Base-by-base conservation (phyloP, 345 rosid species). In the Salix viminalis region DNA sequence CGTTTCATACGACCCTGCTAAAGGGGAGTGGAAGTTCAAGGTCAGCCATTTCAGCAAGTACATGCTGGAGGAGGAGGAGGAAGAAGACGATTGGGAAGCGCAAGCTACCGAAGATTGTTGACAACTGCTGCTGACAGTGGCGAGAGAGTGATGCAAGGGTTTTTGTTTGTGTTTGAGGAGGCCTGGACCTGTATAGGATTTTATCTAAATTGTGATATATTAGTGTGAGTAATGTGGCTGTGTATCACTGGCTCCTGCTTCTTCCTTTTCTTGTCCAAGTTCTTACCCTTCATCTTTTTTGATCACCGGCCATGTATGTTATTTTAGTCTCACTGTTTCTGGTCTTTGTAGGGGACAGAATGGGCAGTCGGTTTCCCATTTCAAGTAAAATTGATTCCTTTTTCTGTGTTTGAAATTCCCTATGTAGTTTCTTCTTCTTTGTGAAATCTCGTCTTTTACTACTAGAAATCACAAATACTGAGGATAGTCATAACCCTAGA, bases 11-110 rank as follows among this genome's bases (percentile, higher is more conserved):
- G 97, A 96, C 78, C 81, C 96, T 24, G 73, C 85, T 19, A 88
- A 83, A 41, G 99, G 97, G 42, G 97, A 90, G 86, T 96, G 99
- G 99, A 92, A 81, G 86, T 94, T 96, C 76, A 90, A 80, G 87
- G 98, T 94, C 60, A 81, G 83, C 28, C 98, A 92, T 84, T 96
- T 96, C 80, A 96, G 99, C 77, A 77, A 58, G 37, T 90, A 92
- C 87, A 82, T 75, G 85, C 79, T 91, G 39, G 88, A 65, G 56
- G 91, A 90, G 14, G 91, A 85, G 34, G 32, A 30, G 4, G 32
- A 30, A 2, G 91, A 78, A 4, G 83, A 6, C 74, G 80, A 62
- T 48, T 64, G 72, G 68, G 75, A 76, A 26, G 69, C 7, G 18
- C 61, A 56, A 69, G 71, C 60, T 50, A 66, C 73, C 2, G 28